phyloP scores from a whole-genome alignment of 306 rosid species.

The Gleditsia sinensis region DNA sequence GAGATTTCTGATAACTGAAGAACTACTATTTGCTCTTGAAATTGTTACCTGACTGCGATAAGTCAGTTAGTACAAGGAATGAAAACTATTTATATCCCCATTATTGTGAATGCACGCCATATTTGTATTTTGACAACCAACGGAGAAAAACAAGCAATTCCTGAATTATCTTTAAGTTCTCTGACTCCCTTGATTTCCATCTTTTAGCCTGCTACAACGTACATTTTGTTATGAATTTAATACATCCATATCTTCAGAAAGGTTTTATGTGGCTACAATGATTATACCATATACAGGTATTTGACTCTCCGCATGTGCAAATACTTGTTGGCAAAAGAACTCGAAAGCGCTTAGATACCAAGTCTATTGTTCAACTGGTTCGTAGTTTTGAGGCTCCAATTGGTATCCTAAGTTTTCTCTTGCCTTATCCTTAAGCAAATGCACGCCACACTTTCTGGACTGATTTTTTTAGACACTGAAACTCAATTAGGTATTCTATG shows the following conservation, averaged over 20 bases:
- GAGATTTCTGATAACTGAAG: too few species aligned
- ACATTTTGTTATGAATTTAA: slow-evolving; percentile 8
- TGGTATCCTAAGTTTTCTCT: slow-evolving; percentile 47
- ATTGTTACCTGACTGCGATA: too few species aligned
- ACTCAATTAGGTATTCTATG: background rate
- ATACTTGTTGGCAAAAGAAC: slow-evolving; percentile 66
- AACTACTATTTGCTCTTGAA: too few species aligned
- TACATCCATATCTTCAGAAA: slow-evolving; percentile 18
- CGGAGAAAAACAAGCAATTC: too few species aligned
- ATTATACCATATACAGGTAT: slow-evolving; percentile 50
- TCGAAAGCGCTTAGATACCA: slow-evolving; percentile 83
- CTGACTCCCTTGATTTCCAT: slow-evolving; percentile 10
- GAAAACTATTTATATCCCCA: too few species aligned
- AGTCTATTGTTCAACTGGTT: slow-evolving; percentile 75
- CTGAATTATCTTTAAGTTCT: too few species aligned
- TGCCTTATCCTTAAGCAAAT: background rate
- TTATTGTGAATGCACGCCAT: too few species aligned
- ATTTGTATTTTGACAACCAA: too few species aligned
- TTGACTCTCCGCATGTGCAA: slow-evolving; percentile 76
- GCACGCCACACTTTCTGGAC: background rate
- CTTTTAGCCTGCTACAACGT: slow-evolving; percentile 9
- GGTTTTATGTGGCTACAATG: too few species aligned
- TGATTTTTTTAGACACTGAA: background rate
- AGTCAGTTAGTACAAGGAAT: too few species aligned
- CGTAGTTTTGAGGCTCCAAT: slow-evolving; percentile 70